phyloP scores from a whole-genome alignment of 1,284 basidiomycete species.

The Ceratobasidium theobromae region DNA sequence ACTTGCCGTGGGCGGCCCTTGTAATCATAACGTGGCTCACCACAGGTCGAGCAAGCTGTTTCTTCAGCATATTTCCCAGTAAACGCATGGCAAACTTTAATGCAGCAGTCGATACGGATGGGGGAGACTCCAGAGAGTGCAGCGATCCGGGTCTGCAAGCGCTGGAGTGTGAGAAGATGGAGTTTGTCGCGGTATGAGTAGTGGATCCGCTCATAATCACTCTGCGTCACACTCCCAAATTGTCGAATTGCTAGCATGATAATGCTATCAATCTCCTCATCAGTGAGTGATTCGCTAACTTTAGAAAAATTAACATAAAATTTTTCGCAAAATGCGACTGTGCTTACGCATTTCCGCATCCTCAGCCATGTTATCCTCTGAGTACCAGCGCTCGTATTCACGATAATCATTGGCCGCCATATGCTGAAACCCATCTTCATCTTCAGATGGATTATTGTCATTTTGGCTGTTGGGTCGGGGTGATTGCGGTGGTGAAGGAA shows the following conservation, averaged over 20 bases:
- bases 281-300: constrained; percentile 2
- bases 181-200: constrained; percentile 5
- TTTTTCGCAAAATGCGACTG: background rate
- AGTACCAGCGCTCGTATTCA: constrained; percentile 23
- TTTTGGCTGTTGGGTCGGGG: too few species aligned
- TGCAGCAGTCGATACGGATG: constrained; percentile 30
- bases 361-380: background rate
- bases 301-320: background rate
- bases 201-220: constrained; percentile 14
- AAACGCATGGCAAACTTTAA: constrained; percentile 35
- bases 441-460: too few species aligned
- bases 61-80: constrained; percentile 20
- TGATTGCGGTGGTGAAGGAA: too few species aligned
- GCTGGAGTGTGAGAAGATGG: background rate
- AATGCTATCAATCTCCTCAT: constrained; percentile 6
- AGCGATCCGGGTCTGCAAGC: constrained; percentile 4
- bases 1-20: constrained; percentile 12
- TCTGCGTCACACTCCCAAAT: constrained; percentile 14
- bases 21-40: constrained; percentile 12
- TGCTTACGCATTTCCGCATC: background rate
- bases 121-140: constrained; percentile 29
- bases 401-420: background rate
- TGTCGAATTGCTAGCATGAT: constrained; percentile 27
- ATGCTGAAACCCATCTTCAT: background rate
- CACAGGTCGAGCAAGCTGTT: constrained; percentile 31